Base-by-base conservation (phyloP, 1,284 basidiomycete genomes). In the Heterobasidion annosum region DNA sequence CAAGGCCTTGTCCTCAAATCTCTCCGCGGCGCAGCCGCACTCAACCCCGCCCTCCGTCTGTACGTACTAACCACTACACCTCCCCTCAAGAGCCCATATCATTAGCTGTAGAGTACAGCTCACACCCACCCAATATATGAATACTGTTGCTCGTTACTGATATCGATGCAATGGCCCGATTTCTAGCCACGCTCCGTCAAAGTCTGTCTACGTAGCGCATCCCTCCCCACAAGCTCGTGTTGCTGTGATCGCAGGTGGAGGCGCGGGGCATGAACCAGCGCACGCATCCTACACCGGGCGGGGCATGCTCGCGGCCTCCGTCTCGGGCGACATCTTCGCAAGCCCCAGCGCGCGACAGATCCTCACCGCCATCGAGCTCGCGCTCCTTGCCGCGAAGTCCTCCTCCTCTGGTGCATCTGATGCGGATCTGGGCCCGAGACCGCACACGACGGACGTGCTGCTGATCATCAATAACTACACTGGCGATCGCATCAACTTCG, bases 221-320 rank as follows among this genome's bases (percentile, higher is more conserved):
- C 64, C 69, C 4, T 63, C 64, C 9, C 56, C 63, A 12, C 57
- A 61, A 18, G 62, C 68, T 43, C 67, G 67, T 19, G 81, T 85
- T 2, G 72, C 79, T 8, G 66, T 87, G 50, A 73, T 87, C 43
- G 78, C 78, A 19, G 85, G 85, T 1, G 84, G 85, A 25, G 85
- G 85, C 13, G 78, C 79, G 44, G 84, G 85, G 6, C 84, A 88
- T 61, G 84, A 88, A 65, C 84, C 84, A n/a, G 79, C 82, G 0
- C 75, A 82, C 63, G 77, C 77, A n/a, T 76, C 74, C 0, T 76
- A 76, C 58, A 80, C 81, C 3, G 82, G 83, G 2, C 59, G 67
- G 12, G 82, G 82, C n/a, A 79, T 86, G 68, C 74, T 87, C 45
- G 68, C 68, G 2, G 74, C 74, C n/a, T 69, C 79, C 12, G 81